Conservation (phyloP, 148 eudicot genomes). For the Hydrangea macrophylla region DNA sequence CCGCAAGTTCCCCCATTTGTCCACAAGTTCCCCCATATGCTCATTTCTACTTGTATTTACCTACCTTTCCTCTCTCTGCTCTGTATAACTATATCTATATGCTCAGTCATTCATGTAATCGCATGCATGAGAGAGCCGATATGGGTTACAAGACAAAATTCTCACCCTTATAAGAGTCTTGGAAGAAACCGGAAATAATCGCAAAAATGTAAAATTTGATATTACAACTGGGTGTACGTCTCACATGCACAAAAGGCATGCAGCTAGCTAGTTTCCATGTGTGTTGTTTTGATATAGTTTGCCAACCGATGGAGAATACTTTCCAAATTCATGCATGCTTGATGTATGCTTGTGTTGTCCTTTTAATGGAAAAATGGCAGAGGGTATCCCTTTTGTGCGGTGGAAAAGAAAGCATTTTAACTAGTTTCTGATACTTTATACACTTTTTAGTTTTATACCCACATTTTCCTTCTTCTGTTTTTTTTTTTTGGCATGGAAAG, state of each 20-base stretch:
- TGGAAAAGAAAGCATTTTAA: neutral
- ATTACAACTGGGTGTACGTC: neutral
- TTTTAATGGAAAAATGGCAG: too few species aligned
- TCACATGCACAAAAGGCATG: neutral
- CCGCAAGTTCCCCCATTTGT: neutral
- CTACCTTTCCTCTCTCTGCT: neutral
- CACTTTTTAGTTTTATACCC: neutral
- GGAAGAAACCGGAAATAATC: neutral
- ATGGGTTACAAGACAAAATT: neutral
- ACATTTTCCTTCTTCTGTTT: neutral
- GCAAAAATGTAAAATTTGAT: too few species aligned
- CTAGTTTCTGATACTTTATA: neutral
- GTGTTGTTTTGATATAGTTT: neutral
- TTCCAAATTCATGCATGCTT: neutral
- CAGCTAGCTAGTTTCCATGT: neutral
- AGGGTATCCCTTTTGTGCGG: too few species aligned
- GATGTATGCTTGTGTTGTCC: neutral
- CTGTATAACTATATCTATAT: too few species aligned
- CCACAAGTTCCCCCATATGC: neutral
- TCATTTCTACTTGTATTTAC: neutral
- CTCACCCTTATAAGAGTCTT: neutral
- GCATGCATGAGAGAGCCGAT: neutral
- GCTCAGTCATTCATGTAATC: neutral
- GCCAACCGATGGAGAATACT: neutral
- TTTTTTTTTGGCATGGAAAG: neutral